Conservation (phyloP, 345 rosid genomes). For the Lepidium didymum region DNA sequence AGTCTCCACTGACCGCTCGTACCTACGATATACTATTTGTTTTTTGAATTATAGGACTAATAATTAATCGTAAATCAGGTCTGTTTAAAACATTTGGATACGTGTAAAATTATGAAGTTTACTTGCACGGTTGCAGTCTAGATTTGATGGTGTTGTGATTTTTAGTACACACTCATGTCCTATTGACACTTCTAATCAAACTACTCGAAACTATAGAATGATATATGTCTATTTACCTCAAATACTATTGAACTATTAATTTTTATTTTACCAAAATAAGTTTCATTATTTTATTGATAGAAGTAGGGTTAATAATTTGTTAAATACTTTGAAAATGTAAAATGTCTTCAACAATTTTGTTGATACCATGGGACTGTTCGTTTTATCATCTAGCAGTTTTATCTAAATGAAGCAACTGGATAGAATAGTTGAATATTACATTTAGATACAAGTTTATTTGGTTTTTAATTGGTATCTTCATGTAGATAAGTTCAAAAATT, state of each 20-base stretch:
- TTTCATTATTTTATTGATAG: background rate
- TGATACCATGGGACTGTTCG: too few relatives aligned
- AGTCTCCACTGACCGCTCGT: background rate
- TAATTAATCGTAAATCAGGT: background rate
- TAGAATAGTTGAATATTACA: too few relatives aligned
- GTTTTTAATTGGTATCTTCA: too few relatives aligned
- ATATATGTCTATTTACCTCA: background rate
- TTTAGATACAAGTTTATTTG: too few relatives aligned
- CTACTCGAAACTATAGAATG: background rate
- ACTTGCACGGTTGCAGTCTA: constrained; percentile 20
- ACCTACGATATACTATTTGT: background rate
- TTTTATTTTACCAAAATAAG: background rate
- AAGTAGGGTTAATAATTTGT: background rate
- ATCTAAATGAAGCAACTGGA: too few relatives aligned
- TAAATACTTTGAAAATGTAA: background rate
- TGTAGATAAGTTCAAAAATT: too few relatives aligned
- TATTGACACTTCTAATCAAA: constrained; percentile 1
- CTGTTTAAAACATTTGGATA: background rate
- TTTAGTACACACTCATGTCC: constrained; percentile 13
- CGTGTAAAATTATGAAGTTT: constrained; percentile 9
- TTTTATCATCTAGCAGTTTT: too few relatives aligned
- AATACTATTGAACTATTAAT: background rate
- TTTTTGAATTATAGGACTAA: too few relatives aligned
- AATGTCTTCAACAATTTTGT: too few relatives aligned
- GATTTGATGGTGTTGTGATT: constrained; percentile 6